Percentiles rank a stretch among this genome's conserved stretches.
phyloP scores from a whole-genome alignment of 2,329 filamentous ascomycete species.

The Fusarium setosum region DNA sequence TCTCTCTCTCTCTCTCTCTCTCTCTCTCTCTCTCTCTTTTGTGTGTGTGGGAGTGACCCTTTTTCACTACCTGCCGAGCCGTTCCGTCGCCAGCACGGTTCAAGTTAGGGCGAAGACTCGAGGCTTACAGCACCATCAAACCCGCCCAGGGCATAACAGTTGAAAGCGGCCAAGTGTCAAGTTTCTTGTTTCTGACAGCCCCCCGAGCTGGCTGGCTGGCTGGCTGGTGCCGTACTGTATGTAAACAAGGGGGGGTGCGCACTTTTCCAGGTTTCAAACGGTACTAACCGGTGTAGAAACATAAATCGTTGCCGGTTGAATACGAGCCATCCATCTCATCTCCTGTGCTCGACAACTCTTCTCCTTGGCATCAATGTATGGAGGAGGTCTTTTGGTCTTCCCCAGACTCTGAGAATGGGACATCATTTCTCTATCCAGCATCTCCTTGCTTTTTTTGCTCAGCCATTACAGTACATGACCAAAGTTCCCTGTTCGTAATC shows the following conservation, averaged over 20 bases:
- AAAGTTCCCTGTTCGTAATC: neutral
- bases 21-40: neutral
- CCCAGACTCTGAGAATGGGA: too few species aligned
- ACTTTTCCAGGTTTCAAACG: neutral
- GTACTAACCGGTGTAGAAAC: neutral
- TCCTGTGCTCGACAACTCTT: too few species aligned
- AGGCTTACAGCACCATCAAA: neutral
- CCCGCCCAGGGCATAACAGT: too few species aligned
- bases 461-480: neutral
- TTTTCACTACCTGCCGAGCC: conserved; percentile 1
- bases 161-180: too few species aligned
- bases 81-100: conserved; percentile 2
- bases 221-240: neutral
- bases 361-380: neutral
- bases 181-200: neutral
- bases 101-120: neutral
- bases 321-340: conserved; percentile 4
- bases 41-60: neutral
- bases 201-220: neutral
- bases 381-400: neutral
- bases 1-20: too few species aligned
- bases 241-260: neutral
- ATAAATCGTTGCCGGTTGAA: conserved; percentile 1
- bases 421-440: neutral
- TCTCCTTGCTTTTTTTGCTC: neutral